These are phyloP conservation scores for Coelastrella sp. DNA, from an alignment of 139 green algal genomes.

Conservation along the genomic window DNA sequence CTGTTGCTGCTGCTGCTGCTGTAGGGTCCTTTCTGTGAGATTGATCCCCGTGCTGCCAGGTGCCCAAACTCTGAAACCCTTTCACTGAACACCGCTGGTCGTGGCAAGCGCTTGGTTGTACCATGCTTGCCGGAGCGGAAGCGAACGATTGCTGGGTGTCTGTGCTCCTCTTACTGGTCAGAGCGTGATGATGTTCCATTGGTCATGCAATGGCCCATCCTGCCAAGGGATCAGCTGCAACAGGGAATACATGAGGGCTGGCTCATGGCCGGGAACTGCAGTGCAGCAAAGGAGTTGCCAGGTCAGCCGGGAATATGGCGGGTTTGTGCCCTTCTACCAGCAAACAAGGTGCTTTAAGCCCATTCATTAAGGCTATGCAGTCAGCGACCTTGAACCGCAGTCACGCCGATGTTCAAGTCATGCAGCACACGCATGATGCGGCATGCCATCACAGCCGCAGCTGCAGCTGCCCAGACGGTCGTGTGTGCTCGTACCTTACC, in stretches of 20 bases:
- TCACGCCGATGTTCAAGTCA: too few species aligned
- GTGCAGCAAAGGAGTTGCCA: neutral
- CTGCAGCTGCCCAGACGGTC: too few species aligned
- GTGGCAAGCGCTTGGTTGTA: neutral
- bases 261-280: conserved; percentile 18
- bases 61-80: neutral
- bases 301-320: neutral
- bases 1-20: neutral
- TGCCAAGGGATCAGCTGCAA: neutral
- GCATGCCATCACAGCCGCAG: too few species aligned
- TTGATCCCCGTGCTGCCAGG: neutral
- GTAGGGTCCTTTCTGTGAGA: conserved; percentile 16
- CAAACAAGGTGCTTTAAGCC: too few species aligned
- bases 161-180: neutral
- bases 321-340: too few species aligned
- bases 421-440: too few species aligned
- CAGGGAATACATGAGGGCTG: conserved; percentile 18
- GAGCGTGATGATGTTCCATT: neutral
- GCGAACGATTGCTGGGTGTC: neutral
- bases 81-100: neutral
- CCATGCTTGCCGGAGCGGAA: neutral
- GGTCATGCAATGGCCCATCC: neutral
- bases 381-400: too few species aligned
- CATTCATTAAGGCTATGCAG: too few species aligned
- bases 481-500: too few species aligned